Percentiles rank a stretch among this genome's conserved stretches.
Conservation (phyloP, 225 moss, liverwort and hornwort genomes). For the Anthoceros angustus region DNA sequence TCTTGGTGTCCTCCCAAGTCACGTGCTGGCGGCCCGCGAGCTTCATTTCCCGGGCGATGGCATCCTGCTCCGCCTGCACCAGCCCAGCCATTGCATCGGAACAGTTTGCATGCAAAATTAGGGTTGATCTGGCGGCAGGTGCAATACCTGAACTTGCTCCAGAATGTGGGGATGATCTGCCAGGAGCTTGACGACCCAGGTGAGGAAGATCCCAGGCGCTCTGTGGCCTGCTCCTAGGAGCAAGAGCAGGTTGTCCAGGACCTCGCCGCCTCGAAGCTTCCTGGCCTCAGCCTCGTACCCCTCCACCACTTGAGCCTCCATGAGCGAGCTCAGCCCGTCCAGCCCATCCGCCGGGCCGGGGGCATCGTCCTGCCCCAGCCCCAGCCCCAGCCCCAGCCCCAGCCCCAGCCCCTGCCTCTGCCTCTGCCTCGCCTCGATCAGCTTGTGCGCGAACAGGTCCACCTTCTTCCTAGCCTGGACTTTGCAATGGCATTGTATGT, state of each 20-base stretch:
- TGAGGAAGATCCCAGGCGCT: conserved; percentile 5
- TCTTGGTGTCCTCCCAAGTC: conserved; percentile 7
- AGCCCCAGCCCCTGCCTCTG: too few relatives aligned
- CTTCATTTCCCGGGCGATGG: conserved; percentile 3
- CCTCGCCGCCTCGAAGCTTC: background rate
- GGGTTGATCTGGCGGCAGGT: too few relatives aligned
- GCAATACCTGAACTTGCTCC: conserved; percentile 7
- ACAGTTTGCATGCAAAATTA: background rate
- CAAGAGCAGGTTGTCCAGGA: conserved; percentile 4
- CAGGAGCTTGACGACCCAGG: conserved; percentile 8
- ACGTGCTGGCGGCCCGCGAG: conserved; percentile 1
- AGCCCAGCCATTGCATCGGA: background rate
- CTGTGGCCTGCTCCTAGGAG: conserved; percentile 6
- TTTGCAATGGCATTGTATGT: background rate
- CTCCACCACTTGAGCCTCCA: background rate
- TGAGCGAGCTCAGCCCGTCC: background rate
- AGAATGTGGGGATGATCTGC: conserved; percentile 4
- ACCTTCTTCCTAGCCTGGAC: background rate
- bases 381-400: too few relatives aligned
- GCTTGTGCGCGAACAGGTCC: background rate
- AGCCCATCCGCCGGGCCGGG: background rate
- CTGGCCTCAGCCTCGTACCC: background rate
- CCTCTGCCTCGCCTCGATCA: background rate
- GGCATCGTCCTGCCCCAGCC: too few relatives aligned
- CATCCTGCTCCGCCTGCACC: conserved; percentile 8